phyloP scores from a whole-genome alignment of 148 eudicot genomes.

The Heliamphora exappendiculata region DNA sequence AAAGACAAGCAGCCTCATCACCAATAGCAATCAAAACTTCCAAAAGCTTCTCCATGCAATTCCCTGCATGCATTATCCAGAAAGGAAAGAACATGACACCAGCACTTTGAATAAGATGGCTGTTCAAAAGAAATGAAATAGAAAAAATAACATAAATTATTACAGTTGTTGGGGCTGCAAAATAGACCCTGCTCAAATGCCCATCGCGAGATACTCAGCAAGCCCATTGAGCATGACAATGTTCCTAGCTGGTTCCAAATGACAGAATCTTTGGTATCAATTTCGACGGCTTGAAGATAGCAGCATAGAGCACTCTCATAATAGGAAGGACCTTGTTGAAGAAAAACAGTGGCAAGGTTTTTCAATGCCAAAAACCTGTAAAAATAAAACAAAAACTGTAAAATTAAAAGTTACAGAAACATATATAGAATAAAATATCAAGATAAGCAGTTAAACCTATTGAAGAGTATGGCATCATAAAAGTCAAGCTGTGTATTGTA shows the following conservation, averaged over 20 bases:
- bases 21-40: conserved; percentile 97
- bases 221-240: conserved; percentile 88
- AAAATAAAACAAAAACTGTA: no score
- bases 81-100: neutral
- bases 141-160: conserved; percentile 18
- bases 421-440: neutral
- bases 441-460: neutral
- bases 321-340: conserved; percentile 69
- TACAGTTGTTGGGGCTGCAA: conserved; percentile 98
- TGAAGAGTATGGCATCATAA: neutral
- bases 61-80: conserved; percentile 53
- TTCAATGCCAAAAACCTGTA: conserved; percentile 88
- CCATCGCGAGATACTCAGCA: conserved; percentile 86
- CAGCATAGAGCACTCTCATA: conserved; percentile 75
- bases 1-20: conserved; percentile 88
- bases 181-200: conserved; percentile 96
- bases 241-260: conserved; percentile 98
- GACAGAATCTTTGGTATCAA: conserved; percentile 87
- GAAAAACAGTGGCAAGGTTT: conserved; percentile 89
- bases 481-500: neutral
- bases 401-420: neutral
- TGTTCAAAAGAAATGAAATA: neutral
- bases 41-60: conserved; percentile 97
- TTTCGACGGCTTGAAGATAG: conserved; percentile 97
- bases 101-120: neutral